Conservation (phyloP, 805 yeast species). For the Pichia eremophila region DNA sequence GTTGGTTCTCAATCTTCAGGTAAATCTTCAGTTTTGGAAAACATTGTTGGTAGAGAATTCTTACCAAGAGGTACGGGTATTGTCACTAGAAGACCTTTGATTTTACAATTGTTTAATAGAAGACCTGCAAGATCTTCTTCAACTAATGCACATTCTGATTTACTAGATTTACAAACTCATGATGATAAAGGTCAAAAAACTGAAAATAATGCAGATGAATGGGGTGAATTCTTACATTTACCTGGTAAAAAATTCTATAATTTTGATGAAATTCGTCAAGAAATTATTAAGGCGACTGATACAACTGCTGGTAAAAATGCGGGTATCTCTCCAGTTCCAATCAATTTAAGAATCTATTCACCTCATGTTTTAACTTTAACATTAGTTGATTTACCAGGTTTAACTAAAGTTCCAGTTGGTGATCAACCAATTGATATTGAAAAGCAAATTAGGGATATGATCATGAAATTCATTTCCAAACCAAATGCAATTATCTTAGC, state of each 20-base stretch:
- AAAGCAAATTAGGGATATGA: conserved; percentile 85
- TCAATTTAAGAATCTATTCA: conserved; percentile 84
- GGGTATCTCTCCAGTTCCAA: conserved; percentile 88
- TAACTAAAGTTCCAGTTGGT: conserved; percentile 97
- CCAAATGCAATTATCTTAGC: conserved; percentile 93
- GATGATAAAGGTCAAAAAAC: conserved; percentile 39
- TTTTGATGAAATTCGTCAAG: conserved; percentile 81
- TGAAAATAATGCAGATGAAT: conserved; percentile 74
- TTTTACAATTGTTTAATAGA: conserved; percentile 69
- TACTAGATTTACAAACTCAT: conserved; percentile 36
- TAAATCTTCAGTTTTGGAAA: conserved; percentile 81
- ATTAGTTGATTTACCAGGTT: conserved; percentile 92
- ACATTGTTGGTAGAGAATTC: conserved; percentile 86
- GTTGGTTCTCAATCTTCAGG: conserved; percentile 91
- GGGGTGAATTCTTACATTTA: conserved; percentile 95
- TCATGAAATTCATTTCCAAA: conserved; percentile 85
- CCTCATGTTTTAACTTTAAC: conserved; percentile 93
- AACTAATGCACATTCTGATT: conserved; percentile 21
- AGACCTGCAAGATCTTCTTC: conserved; percentile 27
- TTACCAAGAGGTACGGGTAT: conserved; percentile 90
- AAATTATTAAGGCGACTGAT: conserved; percentile 87
- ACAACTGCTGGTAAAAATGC: conserved; percentile 72
- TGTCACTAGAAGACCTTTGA: conserved; percentile 82
- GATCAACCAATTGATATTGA: conserved; percentile 98
- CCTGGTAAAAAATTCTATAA: conserved; percentile 84